Conservation (phyloP, 345 rosid species). For the Eucalyptus leucophloia region DNA sequence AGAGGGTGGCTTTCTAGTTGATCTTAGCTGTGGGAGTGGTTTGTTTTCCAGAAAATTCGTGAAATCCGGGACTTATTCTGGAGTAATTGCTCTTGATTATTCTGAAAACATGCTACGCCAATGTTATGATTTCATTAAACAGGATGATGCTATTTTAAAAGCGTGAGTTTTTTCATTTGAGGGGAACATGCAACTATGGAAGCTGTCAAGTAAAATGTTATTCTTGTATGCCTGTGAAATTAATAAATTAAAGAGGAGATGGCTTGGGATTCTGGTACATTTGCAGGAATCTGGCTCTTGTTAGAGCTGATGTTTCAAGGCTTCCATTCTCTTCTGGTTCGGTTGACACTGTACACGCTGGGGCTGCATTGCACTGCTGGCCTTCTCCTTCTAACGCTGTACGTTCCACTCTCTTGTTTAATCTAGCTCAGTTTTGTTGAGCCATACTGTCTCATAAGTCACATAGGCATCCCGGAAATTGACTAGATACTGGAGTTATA, state of each 20-base stretch:
- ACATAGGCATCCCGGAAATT: neutral
- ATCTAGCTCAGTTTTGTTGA: neutral
- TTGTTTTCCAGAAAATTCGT: conserved; percentile 81
- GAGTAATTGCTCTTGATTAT: conserved; percentile 82
- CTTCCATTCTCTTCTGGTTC: conserved; percentile 79
- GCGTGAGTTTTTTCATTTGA: conserved; percentile 4
- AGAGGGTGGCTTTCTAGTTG: conserved; percentile 73
- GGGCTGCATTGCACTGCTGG: conserved; percentile 94
- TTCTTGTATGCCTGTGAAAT: neutral
- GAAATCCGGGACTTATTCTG: conserved; percentile 54
- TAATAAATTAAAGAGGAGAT: neutral
- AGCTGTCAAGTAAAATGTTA: neutral
- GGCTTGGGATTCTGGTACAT: neutral
- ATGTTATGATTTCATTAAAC: conserved; percentile 66
- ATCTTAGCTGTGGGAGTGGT: conserved; percentile 95
- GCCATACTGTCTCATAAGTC: neutral
- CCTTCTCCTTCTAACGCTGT: conserved; percentile 93
- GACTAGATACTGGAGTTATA: neutral
- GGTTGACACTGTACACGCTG: conserved; percentile 91
- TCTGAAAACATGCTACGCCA: conserved; percentile 98
- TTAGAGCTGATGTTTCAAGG: conserved; percentile 24
- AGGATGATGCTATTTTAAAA: conserved; percentile 27
- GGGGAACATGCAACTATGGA: neutral
- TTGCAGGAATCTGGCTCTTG: conserved; percentile 50
- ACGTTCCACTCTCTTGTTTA: neutral